Evolutionary conservation across 2,329 filamentous ascomycete genomes (phyloP), one percentile per base, ranked within the genome.

Genomic region (Xylaria sp.): DNA sequence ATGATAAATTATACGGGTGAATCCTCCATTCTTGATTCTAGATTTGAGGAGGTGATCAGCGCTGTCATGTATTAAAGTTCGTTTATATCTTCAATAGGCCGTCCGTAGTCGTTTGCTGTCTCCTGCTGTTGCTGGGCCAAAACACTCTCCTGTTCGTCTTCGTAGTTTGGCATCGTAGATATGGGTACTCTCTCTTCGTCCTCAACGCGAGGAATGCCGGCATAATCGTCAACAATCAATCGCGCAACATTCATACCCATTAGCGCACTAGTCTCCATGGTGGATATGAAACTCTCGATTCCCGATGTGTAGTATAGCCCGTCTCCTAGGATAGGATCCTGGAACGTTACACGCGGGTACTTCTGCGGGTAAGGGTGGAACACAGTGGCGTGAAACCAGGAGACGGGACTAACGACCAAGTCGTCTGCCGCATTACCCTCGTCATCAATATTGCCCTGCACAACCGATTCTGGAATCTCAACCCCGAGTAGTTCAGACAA

Each of bases 201-300:
- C 33, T 61, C 49, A 3, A 50, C n/a, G 15, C 63, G 66, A 0
- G 65, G 36, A 3, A 71, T 64, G 9, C 65, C 69, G 5, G 74
- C 51, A 25, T 77, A 88, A 58, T 87, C 86, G 73, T 94, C 87
- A 0, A 89, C 84, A 51, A 95, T 83, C 61, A 96, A 80, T 69
- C 84, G 85, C 9, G 92, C 93, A 22, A 96, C 89, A 75, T 96
- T 96, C 86, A 87, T 93, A 0, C 96, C 96, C 89, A 96, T 96
- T 72, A 98, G 79, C 1, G 93, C 92, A 77, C 90, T 97, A 6
- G 96, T 97, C 83, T 99, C 96, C 96, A 99, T 98, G 0, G 94
- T 97, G 10, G 92, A 96, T 72, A 98, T 96, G 77, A 99, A 97
- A 72, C 91, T 91, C 80, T 98, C 95, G 49, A 98, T 96, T 2